Evolutionary conservation across 306 rosid genomes (phyloP).

Genomic region (Pterocarpus santalinus): DNA sequence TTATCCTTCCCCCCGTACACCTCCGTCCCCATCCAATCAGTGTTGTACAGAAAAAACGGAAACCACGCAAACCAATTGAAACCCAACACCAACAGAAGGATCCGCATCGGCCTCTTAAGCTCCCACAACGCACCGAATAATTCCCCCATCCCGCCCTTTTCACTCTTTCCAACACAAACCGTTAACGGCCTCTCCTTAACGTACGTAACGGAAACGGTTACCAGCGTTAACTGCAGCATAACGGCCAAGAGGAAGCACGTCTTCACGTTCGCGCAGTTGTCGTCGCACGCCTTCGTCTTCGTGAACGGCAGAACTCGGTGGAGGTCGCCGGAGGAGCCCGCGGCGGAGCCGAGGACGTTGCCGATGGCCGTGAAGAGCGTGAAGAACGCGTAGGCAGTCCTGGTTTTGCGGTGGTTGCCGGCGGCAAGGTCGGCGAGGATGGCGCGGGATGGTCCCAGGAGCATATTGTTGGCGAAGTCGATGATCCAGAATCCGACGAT

Average conservation of each 20-base stretch:
- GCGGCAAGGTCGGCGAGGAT: conserved; percentile 62
- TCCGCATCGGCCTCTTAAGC: conserved; percentile 63
- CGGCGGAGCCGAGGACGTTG: conserved; percentile 66
- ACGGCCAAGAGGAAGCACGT: conserved; percentile 68
- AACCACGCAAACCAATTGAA: conserved; percentile 81
- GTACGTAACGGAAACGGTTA: conserved; percentile 33
- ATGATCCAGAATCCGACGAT: conserved; percentile 70
- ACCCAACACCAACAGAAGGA: conserved; percentile 62
- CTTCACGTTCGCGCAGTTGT: conserved; percentile 72
- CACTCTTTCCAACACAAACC: not conserved
- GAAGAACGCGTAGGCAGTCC: conserved; percentile 51
- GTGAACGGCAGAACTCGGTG: conserved; percentile 61
- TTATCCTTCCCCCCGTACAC: conserved; percentile 69
- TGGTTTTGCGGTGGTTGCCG: conserved; percentile 49
- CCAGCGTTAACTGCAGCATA: conserved; percentile 36
- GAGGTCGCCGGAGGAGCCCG: conserved; percentile 58
- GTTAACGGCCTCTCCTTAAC: conserved; percentile 52
- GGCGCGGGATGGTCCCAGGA: conserved; percentile 63
- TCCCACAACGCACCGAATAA: conserved; percentile 44
- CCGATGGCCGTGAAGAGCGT: conserved; percentile 74
- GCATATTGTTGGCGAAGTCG: conserved; percentile 66
- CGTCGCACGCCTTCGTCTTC: conserved; percentile 60
- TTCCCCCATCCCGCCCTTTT: not conserved
- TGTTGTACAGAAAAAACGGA: conserved; percentile 67
- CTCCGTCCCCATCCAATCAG: conserved; percentile 82